A percentile compares a stretch with the other conserved stretches of the same genome.
Conservation (phyloP, 2,329 filamentous ascomycete genomes). For the Alternaria panax region DNA sequence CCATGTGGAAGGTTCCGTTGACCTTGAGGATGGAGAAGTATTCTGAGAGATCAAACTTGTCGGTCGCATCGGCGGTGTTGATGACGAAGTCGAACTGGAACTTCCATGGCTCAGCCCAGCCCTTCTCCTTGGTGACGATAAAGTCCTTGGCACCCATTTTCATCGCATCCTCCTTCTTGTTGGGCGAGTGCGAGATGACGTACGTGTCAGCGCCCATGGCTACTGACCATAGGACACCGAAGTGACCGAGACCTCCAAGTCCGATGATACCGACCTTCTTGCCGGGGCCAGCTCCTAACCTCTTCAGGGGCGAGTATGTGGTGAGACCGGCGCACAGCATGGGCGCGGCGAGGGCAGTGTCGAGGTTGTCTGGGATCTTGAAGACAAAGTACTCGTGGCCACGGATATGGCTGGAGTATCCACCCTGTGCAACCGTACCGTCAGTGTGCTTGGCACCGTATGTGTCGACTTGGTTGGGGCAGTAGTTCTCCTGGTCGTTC, state of each 20-base stretch:
- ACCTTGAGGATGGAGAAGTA: constrained; percentile 84
- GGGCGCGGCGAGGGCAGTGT: constrained; percentile 68
- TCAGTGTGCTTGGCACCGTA: constrained; percentile 60
- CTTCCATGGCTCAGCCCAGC: constrained; percentile 63
- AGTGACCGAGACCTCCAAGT: constrained; percentile 63
- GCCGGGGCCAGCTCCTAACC: constrained; percentile 77
- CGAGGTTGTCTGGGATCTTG: constrained; percentile 78
- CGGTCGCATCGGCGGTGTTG: constrained; percentile 74
- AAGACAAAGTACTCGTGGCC: constrained; percentile 78
- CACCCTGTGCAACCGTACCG: constrained; percentile 71
- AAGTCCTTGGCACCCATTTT: constrained; percentile 68
- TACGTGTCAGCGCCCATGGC: constrained; percentile 68
- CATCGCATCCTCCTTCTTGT: constrained; percentile 66
- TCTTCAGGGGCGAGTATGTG: constrained; percentile 77
- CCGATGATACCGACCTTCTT: constrained; percentile 81
- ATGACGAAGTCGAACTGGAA: constrained; percentile 77
- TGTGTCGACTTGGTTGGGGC: constrained; percentile 58
- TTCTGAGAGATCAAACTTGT: constrained; percentile 71
- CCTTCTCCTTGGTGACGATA: constrained; percentile 64
- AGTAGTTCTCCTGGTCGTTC: constrained; percentile 62
- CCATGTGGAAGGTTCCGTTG: constrained; percentile 80
- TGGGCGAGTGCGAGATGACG: constrained; percentile 66
- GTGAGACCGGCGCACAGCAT: constrained; percentile 89
- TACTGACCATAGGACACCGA: constrained; percentile 57
- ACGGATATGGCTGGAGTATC: constrained; percentile 73